Evolutionary conservation across 192 early-diverging fungal genomes (phyloP), one percentile per base, ranked within the genome.

Genomic region (Coemansia furcata): DNA sequence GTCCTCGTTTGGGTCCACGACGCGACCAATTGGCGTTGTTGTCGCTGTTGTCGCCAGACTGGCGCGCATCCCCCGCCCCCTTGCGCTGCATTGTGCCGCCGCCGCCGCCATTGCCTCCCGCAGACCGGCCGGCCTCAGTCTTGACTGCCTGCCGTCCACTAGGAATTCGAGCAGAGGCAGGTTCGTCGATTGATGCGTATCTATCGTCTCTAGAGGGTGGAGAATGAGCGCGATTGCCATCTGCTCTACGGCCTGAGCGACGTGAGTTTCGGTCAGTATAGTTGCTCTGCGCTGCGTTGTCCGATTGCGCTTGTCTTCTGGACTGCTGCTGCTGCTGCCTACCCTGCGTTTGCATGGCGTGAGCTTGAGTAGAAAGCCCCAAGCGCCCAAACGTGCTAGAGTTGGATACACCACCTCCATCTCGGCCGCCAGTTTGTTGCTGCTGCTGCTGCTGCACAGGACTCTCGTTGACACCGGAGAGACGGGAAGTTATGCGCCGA

Each of bases 1-100:
- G 69, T 23, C 46, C 68, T 42, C 72, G 72, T 60, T 70, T 73
- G 57, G 64, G 46, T 1, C 66, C 73, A 9, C 66, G 72, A 21
- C 78, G 78, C 29, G 46, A 23, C 39, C 61, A 19, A 30, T 65
- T 52, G 40, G 40, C 59, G 37, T 50, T 59, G 15, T 32, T 59
- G 23, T 46, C 64, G 43, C 42, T 64, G 42, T 36, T 35, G 29
- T 64, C 66, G 37, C 60, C 65, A 14, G 54, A 57, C 30, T 57
- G 54, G 29, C 30, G 54, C 32, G 6, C 54, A 19, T 62, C 63
- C 29, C 55, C n/a, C 9, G 40, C 17, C 21, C 71, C 55, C 33
- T 65, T 73, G 63, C 76, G 70, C 33, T 30, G 54, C 30, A 17
- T 32, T 11, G 54, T 23, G 46, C 46, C n/a, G 6, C 46, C 19